Evolutionary conservation across 2,329 filamentous ascomycete genomes (phyloP).

Genomic region (Falciphora oryzae): DNA sequence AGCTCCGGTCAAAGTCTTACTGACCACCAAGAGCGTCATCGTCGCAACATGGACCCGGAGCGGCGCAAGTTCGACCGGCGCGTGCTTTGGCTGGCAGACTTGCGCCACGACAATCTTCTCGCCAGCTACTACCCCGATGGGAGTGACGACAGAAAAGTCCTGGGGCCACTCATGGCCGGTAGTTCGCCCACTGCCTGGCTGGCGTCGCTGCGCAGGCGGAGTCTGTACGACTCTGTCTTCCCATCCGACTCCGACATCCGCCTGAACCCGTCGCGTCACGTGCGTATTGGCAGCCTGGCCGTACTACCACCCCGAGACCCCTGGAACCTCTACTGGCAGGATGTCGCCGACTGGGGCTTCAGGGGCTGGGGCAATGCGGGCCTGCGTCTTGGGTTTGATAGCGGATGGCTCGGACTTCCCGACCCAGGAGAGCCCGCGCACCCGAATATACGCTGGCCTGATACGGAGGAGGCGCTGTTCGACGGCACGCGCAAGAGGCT

Average conservation of each 20-base stretch:
- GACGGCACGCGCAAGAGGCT: neutral
- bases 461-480: neutral
- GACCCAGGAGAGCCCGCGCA: neutral
- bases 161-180: neutral
- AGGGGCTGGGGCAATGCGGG: neutral
- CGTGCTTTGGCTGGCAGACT: constrained; percentile 8
- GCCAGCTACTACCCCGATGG: constrained; percentile 5
- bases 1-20: constrained; percentile 29
- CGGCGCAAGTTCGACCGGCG: constrained; percentile 16
- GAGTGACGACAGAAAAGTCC: neutral
- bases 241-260: neutral
- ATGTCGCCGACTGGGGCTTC: neutral
- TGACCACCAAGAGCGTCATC: constrained; percentile 28
- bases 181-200: neutral
- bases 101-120: constrained; percentile 5
- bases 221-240: constrained; percentile 1
- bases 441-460: neutral
- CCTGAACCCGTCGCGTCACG: neutral
- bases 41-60: constrained; percentile 22
- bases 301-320: neutral
- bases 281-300: neutral
- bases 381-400: neutral
- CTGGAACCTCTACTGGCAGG: neutral
- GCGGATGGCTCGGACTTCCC: neutral
- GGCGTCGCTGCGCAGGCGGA: constrained; percentile 31